A percentile compares a stretch with the other conserved stretches of the same genome.
Conservation (phyloP, 768 basidiomycete species). For the Tephrocybe sp. region DNA sequence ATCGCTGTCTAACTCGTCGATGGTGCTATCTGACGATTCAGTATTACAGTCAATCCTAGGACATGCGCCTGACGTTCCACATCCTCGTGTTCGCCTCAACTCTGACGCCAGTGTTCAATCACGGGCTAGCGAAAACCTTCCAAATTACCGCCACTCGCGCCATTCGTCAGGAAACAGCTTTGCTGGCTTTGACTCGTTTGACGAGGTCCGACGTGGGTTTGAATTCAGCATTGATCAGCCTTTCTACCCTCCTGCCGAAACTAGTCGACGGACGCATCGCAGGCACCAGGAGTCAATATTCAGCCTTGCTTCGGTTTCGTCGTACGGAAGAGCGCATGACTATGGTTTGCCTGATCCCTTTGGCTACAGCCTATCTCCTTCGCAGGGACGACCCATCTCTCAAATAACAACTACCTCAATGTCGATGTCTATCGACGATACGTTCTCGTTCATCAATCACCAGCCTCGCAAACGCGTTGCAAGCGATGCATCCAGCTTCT, state of each 20-base stretch:
- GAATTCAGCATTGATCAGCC: constrained; percentile 63
- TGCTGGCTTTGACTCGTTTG: constrained; percentile 69
- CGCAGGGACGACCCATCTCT: constrained; percentile 53
- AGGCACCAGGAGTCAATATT: constrained; percentile 56
- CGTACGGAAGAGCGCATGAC: constrained; percentile 68
- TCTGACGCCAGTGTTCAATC: constrained; percentile 43
- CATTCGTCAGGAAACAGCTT: constrained; percentile 62
- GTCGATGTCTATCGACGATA: constrained; percentile 65
- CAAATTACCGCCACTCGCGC: constrained; percentile 35
- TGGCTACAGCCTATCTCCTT: constrained; percentile 59
- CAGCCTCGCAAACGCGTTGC: constrained; percentile 53
- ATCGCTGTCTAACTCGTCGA: constrained; percentile 44
- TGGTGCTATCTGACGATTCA: constrained; percentile 47
- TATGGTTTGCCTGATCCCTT: constrained; percentile 69
- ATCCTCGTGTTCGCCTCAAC: constrained; percentile 31
- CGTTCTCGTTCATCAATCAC: constrained; percentile 59
- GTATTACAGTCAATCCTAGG: constrained; percentile 55
- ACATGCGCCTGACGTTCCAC: constrained; percentile 39
- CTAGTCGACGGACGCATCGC: constrained; percentile 34
- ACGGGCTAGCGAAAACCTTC: constrained; percentile 19
- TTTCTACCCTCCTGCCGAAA: constrained; percentile 55
- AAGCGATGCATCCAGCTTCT: constrained; percentile 78
- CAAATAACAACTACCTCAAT: constrained; percentile 43
- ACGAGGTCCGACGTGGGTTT: constrained; percentile 76
- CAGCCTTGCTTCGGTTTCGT: constrained; percentile 79